Evolutionary conservation across 2,329 filamentous ascomycete genomes (phyloP).

Genomic region (Apiospora phragmitis): DNA sequence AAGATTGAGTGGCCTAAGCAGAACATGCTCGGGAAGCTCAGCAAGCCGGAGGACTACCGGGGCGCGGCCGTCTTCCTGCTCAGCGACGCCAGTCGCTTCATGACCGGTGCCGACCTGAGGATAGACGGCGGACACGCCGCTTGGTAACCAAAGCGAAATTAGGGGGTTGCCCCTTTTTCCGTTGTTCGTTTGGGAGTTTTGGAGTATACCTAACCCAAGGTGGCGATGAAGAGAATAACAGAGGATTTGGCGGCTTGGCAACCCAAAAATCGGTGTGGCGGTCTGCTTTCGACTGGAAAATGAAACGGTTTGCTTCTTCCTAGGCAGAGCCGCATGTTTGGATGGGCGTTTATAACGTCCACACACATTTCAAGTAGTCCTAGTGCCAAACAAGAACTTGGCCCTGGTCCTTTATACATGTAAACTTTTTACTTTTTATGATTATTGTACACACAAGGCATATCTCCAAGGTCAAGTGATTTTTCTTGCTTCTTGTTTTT

Average conservation of each 20-base stretch:
- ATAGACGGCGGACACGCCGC: constrained; percentile 71
- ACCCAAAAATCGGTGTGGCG: not conserved
- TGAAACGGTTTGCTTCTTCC: not conserved
- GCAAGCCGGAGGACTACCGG: constrained; percentile 67
- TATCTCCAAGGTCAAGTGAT: not conserved
- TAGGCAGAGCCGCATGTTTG: not conserved
- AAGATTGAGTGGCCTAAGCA: constrained; percentile 71
- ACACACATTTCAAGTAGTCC: not conserved
- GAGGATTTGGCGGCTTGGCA: not conserved
- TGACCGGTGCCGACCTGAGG: constrained; percentile 68
- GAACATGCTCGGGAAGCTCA: constrained; percentile 79
- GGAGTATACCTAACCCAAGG: not conserved
- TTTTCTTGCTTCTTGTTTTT: not conserved
- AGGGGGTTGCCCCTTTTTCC: not conserved
- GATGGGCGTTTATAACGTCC: not conserved
- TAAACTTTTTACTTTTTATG: not conserved
- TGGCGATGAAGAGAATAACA: not conserved
- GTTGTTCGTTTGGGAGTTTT: not conserved
- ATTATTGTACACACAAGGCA: not conserved
- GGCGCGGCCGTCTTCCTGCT: constrained; percentile 69
- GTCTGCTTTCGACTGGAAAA: not conserved
- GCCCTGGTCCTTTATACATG: not conserved
- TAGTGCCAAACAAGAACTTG: not conserved
- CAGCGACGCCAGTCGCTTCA: constrained; percentile 67
- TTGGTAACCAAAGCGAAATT: constrained; percentile 43